Evolutionary conservation across 805 yeast species (phyloP), one percentile per base, ranked within the genome.

Genomic region (Yarrowia sp.): DNA sequence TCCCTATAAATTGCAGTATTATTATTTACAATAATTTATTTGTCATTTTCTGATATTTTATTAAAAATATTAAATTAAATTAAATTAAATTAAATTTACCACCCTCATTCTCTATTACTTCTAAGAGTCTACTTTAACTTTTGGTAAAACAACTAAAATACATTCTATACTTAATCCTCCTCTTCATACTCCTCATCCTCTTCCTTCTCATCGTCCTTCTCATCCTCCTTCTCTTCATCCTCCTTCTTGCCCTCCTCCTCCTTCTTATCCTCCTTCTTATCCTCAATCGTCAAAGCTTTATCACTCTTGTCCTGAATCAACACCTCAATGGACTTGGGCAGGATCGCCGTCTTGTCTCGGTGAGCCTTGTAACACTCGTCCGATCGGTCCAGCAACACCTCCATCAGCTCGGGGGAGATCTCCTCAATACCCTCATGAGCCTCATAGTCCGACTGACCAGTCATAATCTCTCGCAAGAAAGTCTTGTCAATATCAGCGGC

Each of bases 251-350:
- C 28, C 28, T 22, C 28, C 4, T 35, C 38, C 13, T 35, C 13
- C 38, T 35, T 11, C 38, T 42, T n/a, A 2, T 15, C 31, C 11
- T 18, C 14, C 31, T 42, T 22, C 47, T 22, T 22, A 22, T 22
- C 28, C 28, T 22, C 28, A 22, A 22, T 22, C 28, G 28, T 22
- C 5, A 3, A 5, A 3, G 11, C 5, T 14, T 42, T 17, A 3
- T 42, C 47, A 42, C 8, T 18, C 47, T 42, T 42, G 14, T n/a
- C 17, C 1, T 28, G 33, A 13, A 55, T 55, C 7, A 39, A 9
- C 47, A 55, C 47, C 61, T 55, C 61, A 8, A 55, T 41, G 6
- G 47, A 14, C 38, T 28, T 41, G 3, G 61, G 61, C 38, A 55
- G n/a, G 17, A 31, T 31, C 15, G 31, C 47, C 17, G 61, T 55